These are phyloP conservation scores for Boletales sp. DNA, from an alignment of 768 basidiomycete genomes.

Conservation along the genomic window DNA sequence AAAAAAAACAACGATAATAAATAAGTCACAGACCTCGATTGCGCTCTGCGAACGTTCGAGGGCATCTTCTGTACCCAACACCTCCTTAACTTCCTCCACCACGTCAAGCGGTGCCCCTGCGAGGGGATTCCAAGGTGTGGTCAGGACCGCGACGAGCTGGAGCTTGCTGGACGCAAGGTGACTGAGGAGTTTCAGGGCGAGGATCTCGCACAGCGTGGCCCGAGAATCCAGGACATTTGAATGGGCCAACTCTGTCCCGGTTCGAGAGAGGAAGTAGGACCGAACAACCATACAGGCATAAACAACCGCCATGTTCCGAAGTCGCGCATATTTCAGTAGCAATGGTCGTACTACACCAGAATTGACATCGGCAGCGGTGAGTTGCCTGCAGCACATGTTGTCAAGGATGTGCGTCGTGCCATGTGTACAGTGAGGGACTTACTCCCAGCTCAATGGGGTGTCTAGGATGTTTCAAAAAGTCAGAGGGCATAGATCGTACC, in stretches of 20 bases:
- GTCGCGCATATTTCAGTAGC: constrained; percentile 72
- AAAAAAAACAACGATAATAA: background rate
- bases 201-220: constrained; percentile 81
- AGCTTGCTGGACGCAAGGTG: constrained; percentile 72
- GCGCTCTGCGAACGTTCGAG: constrained; percentile 74
- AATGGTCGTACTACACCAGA: constrained; percentile 76
- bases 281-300: constrained; percentile 77
- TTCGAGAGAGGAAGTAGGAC: constrained; percentile 71
- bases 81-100: constrained; percentile 60
- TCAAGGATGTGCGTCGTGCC: background rate
- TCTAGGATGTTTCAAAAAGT: constrained; percentile 38
- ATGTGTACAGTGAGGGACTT: constrained; percentile 27
- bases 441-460: constrained; percentile 79
- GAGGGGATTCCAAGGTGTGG: constrained; percentile 81
- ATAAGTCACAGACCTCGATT: constrained; percentile 62
- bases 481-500: background rate
- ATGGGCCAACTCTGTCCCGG: constrained; percentile 71
- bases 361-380: constrained; percentile 81
- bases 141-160: constrained; percentile 73
- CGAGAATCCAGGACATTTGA: constrained; percentile 66
- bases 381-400: constrained; percentile 46
- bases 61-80: constrained; percentile 49
- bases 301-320: constrained; percentile 70
- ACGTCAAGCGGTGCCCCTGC: constrained; percentile 68
- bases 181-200: constrained; percentile 83